Percentiles rank a stretch among this genome's conserved stretches.
phyloP scores from a whole-genome alignment of 129 eudicot species.

The Apium graveolens region DNA sequence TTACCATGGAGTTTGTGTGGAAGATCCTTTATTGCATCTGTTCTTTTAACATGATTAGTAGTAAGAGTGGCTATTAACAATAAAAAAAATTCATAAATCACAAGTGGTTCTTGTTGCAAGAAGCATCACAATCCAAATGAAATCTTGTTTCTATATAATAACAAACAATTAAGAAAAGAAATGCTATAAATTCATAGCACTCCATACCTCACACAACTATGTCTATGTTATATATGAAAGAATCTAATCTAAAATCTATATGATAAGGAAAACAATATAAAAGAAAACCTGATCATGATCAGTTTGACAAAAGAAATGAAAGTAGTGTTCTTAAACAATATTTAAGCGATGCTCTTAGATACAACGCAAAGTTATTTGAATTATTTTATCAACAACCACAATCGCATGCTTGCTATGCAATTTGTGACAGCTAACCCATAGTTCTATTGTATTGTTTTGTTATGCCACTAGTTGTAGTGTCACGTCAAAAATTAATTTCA shows the following conservation, averaged over 20 bases:
- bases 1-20: too few relatives aligned
- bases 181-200: too few relatives aligned
- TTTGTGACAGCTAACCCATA: neutral
- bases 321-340: constrained; percentile 1
- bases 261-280: neutral
- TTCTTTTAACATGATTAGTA: too few relatives aligned
- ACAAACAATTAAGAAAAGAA: neutral
- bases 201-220: neutral
- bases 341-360: constrained; percentile 1
- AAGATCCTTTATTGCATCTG: too few relatives aligned
- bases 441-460: neutral
- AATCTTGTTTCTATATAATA: neutral
- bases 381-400: neutral
- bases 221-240: too few relatives aligned
- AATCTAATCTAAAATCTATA: neutral
- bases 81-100: too few relatives aligned
- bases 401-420: constrained; percentile 7
- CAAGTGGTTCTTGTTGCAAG: too few relatives aligned
- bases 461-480: too few relatives aligned
- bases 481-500: too few relatives aligned
- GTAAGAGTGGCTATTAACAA: too few relatives aligned
- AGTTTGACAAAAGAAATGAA: neutral
- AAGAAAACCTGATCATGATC: neutral
- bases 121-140: too few relatives aligned
- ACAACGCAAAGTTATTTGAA: neutral